These are phyloP conservation scores for Epichloe festucae DNA, from an alignment of 2,329 filamentous ascomycete species.

Conservation along the genomic window DNA sequence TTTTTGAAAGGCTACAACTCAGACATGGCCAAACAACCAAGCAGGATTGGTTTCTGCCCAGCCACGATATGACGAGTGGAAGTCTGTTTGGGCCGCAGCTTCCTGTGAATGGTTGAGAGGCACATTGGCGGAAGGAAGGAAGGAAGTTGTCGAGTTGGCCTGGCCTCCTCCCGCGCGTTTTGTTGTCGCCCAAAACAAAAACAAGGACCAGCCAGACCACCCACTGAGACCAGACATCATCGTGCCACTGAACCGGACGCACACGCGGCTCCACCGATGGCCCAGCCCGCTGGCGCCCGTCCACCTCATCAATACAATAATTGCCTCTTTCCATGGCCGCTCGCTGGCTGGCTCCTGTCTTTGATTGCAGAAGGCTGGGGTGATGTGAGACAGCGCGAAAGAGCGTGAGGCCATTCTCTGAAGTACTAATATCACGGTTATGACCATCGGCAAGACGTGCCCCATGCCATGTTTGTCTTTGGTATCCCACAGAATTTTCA, in stretches of 20 bases:
- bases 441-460: not conserved
- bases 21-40: too few relatives aligned
- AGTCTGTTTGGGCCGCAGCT: not conserved
- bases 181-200: too few relatives aligned
- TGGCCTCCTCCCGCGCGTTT: too few relatives aligned
- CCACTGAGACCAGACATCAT: not conserved
- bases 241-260: not conserved
- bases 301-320: not conserved
- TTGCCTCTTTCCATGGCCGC: not conserved
- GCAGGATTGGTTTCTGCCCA: too few relatives aligned
- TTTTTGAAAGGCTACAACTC: too few relatives aligned
- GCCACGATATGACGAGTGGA: too few relatives aligned
- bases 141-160: too few relatives aligned
- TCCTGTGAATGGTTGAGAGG: too few relatives aligned
- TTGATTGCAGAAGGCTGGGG: not conserved
- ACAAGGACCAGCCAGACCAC: not conserved
- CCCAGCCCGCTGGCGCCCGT: conserved; percentile 4
- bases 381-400: not conserved
- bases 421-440: too few relatives aligned
- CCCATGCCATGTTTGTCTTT: not conserved
- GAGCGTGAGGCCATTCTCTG: not conserved
- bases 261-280: conserved; percentile 1
- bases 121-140: too few relatives aligned
- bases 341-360: not conserved
- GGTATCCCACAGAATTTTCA: not conserved